Evolutionary conservation across 495 filamentous ascomycete species (phyloP), one percentile per base, ranked within the genome.

Genomic region (Podospora anserina): DNA sequence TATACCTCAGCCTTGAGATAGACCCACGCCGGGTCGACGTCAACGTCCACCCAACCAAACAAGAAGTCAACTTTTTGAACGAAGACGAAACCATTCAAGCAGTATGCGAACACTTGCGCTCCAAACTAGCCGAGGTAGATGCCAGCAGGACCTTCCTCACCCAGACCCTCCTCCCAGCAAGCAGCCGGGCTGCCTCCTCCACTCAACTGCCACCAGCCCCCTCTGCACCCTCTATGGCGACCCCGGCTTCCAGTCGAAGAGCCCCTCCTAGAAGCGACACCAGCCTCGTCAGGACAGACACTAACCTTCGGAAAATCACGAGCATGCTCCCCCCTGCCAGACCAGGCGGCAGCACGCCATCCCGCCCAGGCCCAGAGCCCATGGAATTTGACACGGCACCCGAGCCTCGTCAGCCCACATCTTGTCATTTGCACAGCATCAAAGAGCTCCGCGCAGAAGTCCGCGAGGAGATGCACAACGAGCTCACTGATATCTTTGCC

Each of bases 41-140:
- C 74, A 99, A 99, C 73, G 89, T 99, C 0, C 96, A 99, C 76
- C 96, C 96, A 4, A 98, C 96, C 2, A 99, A 99, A 76, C 86
- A 94, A 63, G 96, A 99, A 77, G 96, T 99, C 32, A 96, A 98
- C 75, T 98, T 99, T 76, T 84, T 99, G 4, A 97, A 98, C 70
- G 96, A 99, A 76, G 96, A 98, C 71, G 95, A 98, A 71, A 96
- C 98, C 65, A 90, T 97, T 68, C 92, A 97, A 73, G 87, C 85
- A 60, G 89, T 99, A 32, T 97, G 93, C 79, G 86, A 88, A 68
- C 89, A 92, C 63, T 89, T 98, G 62, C 87, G 91, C 59, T 83
- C 87, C 15, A 91, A 91, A 68, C 84, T 99, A 5, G 89, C 92
- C 3, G 89, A 92, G 67, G 94, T 97, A 23, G 96, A 99, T 80